Evolutionary conservation across 176 grass and related monocot species (phyloP).

Genomic region (Phoenix roebelenii): DNA sequence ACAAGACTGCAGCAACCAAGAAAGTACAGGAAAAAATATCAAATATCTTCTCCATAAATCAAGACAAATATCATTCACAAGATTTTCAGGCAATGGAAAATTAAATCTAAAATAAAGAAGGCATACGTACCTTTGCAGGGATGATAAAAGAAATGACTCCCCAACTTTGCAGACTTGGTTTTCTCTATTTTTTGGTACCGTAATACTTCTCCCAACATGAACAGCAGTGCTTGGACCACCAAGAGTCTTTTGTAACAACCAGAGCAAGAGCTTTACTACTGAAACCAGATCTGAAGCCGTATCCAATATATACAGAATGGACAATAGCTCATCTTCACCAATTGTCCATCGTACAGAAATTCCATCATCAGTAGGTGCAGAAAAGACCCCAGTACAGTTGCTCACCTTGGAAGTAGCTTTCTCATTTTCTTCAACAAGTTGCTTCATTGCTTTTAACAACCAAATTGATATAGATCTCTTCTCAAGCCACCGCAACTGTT

Average conservation of each 20-base stretch:
- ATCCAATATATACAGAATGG: constrained; percentile 86
- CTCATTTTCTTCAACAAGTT: constrained; percentile 90
- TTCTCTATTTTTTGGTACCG: constrained; percentile 65
- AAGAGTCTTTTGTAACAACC: constrained; percentile 72
- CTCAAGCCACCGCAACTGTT: constrained; percentile 80
- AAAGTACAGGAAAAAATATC: too few relatives aligned
- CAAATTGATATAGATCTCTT: constrained; percentile 82
- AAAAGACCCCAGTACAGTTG: constrained; percentile 41
- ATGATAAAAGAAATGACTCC: constrained; percentile 88
- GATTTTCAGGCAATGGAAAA: neutral
- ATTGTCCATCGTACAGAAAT: constrained; percentile 50
- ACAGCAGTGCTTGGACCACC: constrained; percentile 31
- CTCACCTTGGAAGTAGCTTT: constrained; percentile 47
- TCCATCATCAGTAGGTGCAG: constrained; percentile 46
- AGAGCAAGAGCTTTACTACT: constrained; percentile 60
- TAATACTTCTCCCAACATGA: constrained; percentile 50
- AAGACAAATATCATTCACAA: too few relatives aligned
- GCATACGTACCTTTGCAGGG: constrained; percentile 46
- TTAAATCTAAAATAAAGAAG: constrained; percentile 12
- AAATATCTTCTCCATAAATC: too few relatives aligned
- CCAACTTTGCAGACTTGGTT: constrained; percentile 76
- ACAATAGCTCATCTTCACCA: constrained; percentile 80
- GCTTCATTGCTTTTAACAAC: constrained; percentile 73
- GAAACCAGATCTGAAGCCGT: constrained; percentile 82
- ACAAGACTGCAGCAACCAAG: too few relatives aligned